phyloP scores from a whole-genome alignment of 371 early-diverging fungal genomes.

The Mortierella sp. region DNA sequence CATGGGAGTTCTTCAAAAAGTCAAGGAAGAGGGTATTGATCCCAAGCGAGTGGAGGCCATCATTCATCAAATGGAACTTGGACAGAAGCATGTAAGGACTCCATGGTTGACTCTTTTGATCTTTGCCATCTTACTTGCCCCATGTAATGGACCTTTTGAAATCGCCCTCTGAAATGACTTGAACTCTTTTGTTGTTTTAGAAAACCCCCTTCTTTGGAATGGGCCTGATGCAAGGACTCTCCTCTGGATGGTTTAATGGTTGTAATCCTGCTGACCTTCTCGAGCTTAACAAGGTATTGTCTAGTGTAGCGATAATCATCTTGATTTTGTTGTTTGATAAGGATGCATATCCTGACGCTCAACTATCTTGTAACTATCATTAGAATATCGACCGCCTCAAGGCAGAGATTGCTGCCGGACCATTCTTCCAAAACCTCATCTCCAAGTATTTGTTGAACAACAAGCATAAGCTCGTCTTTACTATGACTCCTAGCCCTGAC shows the following conservation, averaged over 20 bases:
- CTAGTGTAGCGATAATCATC: not conserved
- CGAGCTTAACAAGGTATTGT: slow-evolving; percentile 73
- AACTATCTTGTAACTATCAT: not conserved
- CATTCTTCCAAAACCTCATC: slow-evolving; percentile 77
- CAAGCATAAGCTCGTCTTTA: slow-evolving; percentile 77
- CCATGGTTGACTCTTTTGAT: no score
- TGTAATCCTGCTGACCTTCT: slow-evolving; percentile 87
- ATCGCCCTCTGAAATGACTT: no score
- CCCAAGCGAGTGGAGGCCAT: slow-evolving; percentile 85
- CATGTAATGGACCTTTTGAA: no score
- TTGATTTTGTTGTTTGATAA: not conserved
- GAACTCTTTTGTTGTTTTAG: slow-evolving; percentile 50
- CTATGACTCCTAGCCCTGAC: slow-evolving; percentile 83
- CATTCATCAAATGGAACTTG: slow-evolving; percentile 90
- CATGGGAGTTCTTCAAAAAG: slow-evolving; percentile 71
- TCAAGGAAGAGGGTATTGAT: slow-evolving; percentile 81
- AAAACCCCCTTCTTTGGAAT: slow-evolving; percentile 92
- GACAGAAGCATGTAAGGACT: slow-evolving; percentile 79
- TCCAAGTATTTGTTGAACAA: slow-evolving; percentile 84
- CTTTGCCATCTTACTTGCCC: no score
- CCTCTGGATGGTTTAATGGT: slow-evolving; percentile 91
- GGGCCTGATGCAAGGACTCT: slow-evolving; percentile 78
- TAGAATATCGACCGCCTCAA: slow-evolving; percentile 81
- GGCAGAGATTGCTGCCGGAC: slow-evolving; percentile 66
- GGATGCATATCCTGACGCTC: not conserved